Evolutionary conservation across 352 stramenopile species (phyloP).

Genomic region (Phytophthora lateralis): DNA sequence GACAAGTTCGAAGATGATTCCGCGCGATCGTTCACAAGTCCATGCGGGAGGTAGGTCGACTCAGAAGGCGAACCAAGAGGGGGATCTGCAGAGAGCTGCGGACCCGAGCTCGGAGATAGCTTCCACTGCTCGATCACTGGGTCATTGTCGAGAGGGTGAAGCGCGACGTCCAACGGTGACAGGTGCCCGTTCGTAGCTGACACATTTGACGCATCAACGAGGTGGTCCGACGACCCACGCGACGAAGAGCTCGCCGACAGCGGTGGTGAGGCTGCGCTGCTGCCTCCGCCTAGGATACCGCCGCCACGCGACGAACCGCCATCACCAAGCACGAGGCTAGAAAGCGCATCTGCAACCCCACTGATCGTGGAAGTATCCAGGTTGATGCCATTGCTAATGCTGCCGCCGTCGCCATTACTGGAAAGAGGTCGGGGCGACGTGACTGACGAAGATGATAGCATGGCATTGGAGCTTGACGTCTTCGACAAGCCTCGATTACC

Average conservation of each 20-base stretch:
- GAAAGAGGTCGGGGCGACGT: constrained; percentile 35
- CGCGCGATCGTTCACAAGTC: constrained; percentile 38
- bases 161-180: constrained; percentile 59
- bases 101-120: constrained; percentile 57
- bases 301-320: constrained; percentile 24
- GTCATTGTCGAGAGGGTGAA: constrained; percentile 60
- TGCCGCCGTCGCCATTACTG: constrained; percentile 37
- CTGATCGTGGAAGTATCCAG: constrained; percentile 42
- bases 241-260: constrained; percentile 65
- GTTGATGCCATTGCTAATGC: constrained; percentile 37
- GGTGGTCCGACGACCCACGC: constrained; percentile 58
- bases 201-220: constrained; percentile 39
- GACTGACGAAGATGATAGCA: constrained; percentile 39
- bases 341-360: constrained; percentile 71
- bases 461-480: constrained; percentile 40
- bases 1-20: constrained; percentile 42
- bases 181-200: constrained; percentile 41
- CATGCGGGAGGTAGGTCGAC: constrained; percentile 50
- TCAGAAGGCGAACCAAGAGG: constrained; percentile 51
- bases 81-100: constrained; percentile 47
- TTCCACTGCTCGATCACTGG: constrained; percentile 85
- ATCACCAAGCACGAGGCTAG: constrained; percentile 70
- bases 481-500: constrained; percentile 52
- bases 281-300: constrained; percentile 22
- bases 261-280: constrained; percentile 44